Conservation (phyloP, 2,329 filamentous ascomycete species). For the Talaromyces piceae region DNA sequence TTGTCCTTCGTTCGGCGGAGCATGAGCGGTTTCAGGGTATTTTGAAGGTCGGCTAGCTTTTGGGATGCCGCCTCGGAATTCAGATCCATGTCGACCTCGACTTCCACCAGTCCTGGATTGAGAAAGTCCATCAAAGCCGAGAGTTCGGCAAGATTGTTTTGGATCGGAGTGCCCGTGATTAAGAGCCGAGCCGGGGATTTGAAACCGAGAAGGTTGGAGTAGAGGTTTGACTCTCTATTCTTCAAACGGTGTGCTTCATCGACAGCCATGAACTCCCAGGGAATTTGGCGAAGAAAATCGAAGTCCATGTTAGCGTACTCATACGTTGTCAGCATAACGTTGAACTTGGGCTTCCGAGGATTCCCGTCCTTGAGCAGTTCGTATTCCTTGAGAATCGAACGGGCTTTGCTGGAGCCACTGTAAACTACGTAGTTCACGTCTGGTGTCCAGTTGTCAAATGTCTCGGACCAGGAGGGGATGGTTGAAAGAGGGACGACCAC, state of each 20-base stretch:
- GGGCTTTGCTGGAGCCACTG: conserved; percentile 78
- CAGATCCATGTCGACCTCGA: conserved; percentile 88
- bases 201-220: conserved; percentile 76
- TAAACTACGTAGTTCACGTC: conserved; percentile 97
- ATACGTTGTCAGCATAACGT: conserved; percentile 95
- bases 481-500: conserved; percentile 97
- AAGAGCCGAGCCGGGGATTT: conserved; percentile 80
- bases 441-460: conserved; percentile 92
- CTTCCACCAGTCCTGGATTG: conserved; percentile 85
- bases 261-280: conserved; percentile 95
- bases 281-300: conserved; percentile 76
- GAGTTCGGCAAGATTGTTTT: conserved; percentile 91
- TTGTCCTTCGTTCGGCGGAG: conserved; percentile 93
- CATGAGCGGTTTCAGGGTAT: conserved; percentile 86
- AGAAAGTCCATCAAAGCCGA: conserved; percentile 92
- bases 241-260: conserved; percentile 96
- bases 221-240: conserved; percentile 91
- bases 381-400: conserved; percentile 80
- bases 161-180: conserved; percentile 94
- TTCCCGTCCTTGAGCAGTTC: conserved; percentile 84
- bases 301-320: conserved; percentile 89
- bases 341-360: conserved; percentile 84
- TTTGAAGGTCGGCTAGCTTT: conserved; percentile 79
- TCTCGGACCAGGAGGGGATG: conserved; percentile 96
- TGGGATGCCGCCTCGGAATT: conserved; percentile 71